Conservation (phyloP, 2,329 filamentous ascomycete species). For the Clonostachys rosea region DNA sequence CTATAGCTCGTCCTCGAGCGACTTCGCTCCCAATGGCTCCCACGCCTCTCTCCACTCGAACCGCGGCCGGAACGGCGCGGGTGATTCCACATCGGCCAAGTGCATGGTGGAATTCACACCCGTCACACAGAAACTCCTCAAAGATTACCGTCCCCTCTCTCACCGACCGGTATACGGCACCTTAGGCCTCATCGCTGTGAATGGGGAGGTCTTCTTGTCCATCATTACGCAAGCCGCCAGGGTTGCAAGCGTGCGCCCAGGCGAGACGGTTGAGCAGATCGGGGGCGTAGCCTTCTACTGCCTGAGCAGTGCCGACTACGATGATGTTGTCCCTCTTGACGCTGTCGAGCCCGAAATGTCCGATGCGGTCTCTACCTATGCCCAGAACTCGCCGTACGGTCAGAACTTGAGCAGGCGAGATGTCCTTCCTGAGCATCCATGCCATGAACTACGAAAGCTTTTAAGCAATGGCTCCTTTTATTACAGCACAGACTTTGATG, state of each 20-base stretch:
- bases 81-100: conserved; percentile 40
- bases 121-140: conserved; percentile 59
- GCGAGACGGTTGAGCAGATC: conserved; percentile 87
- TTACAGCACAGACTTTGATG: conserved; percentile 96
- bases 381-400: conserved; percentile 30
- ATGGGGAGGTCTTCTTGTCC: conserved; percentile 83
- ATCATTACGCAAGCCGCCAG: conserved; percentile 77
- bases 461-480: conserved; percentile 94
- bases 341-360: conserved; percentile 41
- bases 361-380: conserved; percentile 42
- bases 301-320: conserved; percentile 80
- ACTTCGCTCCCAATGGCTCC: conserved; percentile 52
- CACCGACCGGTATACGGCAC: conserved; percentile 77
- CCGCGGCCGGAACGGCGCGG: conserved; percentile 26
- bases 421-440: conserved; percentile 76
- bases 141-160: conserved; percentile 72
- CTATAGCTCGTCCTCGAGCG: conserved; percentile 64
- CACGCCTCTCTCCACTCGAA: conserved; percentile 46
- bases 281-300: conserved; percentile 88
- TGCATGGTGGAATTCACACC: conserved; percentile 88
- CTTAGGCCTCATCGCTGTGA: conserved; percentile 79
- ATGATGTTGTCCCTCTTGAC: conserved; percentile 63
- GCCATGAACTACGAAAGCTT: conserved; percentile 84
- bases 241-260: conserved; percentile 78
- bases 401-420: conserved; percentile 60